These are phyloP conservation scores for Zasmidium citrigriseum DNA, from an alignment of 2,329 filamentous ascomycete genomes.

Conservation along the genomic window DNA sequence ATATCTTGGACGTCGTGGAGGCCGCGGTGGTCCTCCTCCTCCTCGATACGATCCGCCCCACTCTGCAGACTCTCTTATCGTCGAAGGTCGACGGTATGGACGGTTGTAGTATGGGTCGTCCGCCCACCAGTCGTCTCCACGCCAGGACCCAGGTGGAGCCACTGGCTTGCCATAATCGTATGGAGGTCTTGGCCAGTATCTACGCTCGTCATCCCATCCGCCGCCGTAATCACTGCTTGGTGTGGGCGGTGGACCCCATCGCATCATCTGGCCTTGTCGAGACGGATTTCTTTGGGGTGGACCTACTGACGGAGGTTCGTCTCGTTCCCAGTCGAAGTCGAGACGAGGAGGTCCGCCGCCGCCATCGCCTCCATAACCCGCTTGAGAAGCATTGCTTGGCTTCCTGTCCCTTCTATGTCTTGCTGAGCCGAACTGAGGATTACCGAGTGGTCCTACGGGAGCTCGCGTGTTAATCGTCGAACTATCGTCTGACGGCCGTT, in stretches of 20 bases:
- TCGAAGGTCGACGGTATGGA: constrained; percentile 23
- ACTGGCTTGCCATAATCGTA: constrained; percentile 26
- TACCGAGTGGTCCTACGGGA: constrained; percentile 1
- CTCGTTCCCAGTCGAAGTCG: constrained; percentile 26
- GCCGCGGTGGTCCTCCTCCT: constrained; percentile 22
- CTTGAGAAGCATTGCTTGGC: constrained; percentile 22
- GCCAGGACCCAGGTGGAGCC: constrained; percentile 10
- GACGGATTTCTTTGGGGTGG: constrained; percentile 25
- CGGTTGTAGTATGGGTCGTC: constrained; percentile 30
- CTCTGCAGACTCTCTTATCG: constrained; percentile 23
- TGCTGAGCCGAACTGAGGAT: constrained; percentile 3
- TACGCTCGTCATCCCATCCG: constrained; percentile 24
- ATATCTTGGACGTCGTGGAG: constrained; percentile 15
- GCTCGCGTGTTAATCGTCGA: constrained; percentile 8
- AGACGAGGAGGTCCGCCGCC: constrained; percentile 14
- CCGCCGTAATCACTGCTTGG: constrained; percentile 22
- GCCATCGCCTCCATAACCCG: constrained; percentile 9
- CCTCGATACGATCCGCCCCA: constrained; percentile 16
- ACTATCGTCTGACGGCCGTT: constrained; percentile 12
- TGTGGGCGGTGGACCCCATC: constrained; percentile 23
- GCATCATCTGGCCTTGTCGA: constrained; percentile 25
- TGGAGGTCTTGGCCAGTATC: constrained; percentile 22
- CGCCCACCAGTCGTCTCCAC: constrained; percentile 23
- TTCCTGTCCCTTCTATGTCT: constrained; percentile 16
- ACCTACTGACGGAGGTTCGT: constrained; percentile 1